A percentile compares a stretch with the other conserved stretches of the same genome.
phyloP scores from a whole-genome alignment of 805 yeast genomes.

The Ogataea degrootiae region DNA sequence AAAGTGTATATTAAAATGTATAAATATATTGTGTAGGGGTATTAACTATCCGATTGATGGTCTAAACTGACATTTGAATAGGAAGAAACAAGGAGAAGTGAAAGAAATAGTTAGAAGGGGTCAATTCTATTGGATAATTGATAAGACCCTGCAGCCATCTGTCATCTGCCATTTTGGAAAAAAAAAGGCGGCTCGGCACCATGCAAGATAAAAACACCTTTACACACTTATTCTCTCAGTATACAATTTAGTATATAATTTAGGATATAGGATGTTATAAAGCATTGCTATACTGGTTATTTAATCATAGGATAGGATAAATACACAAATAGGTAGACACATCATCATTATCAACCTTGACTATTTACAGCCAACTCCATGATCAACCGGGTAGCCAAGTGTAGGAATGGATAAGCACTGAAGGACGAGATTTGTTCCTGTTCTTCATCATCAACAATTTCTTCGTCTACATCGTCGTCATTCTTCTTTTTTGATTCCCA shows the following conservation, averaged over 20 bases:
- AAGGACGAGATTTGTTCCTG: constrained; percentile 83
- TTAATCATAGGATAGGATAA: neutral
- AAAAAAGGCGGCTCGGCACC: neutral
- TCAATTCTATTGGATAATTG: no score
- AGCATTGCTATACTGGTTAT: no score
- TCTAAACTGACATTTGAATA: no score
- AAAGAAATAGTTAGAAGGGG: no score
- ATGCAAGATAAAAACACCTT: neutral
- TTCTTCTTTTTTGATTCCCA: constrained; percentile 59
- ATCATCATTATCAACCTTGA: constrained; percentile 35
- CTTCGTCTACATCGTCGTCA: constrained; percentile 28
- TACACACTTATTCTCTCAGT: no score
- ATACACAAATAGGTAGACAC: neutral
- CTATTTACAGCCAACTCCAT: constrained; percentile 97
- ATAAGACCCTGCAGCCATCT: no score
- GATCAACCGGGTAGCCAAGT: constrained; percentile 83
- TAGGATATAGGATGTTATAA: no score
- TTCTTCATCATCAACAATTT: constrained; percentile 30
- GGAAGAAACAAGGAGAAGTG: no score
- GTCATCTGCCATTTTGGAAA: no score
- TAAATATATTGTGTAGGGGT: neutral
- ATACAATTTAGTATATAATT: no score
- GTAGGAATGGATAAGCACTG: constrained; percentile 92
- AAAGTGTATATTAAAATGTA: neutral
- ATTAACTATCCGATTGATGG: neutral